Conservation (phyloP, 805 yeast genomes). For the Sugiyamaella mastotermitis region DNA sequence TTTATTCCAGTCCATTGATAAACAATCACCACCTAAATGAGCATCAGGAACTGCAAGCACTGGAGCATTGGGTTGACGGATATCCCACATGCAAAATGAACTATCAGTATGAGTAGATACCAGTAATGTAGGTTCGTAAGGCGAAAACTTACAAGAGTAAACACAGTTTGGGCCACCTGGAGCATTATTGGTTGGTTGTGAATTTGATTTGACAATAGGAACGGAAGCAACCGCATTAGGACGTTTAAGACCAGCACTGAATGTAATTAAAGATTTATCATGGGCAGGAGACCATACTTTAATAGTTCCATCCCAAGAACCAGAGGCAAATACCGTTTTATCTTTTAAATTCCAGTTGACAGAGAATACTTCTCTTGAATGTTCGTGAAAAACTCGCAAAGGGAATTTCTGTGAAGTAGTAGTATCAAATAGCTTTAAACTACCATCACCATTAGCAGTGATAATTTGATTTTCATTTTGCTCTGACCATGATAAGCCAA, state of each 20-base stretch:
- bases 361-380: slow-evolving; percentile 65
- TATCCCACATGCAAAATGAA: slow-evolving; percentile 75
- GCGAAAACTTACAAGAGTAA: slow-evolving; percentile 77
- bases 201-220: slow-evolving; percentile 15
- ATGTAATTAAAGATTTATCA: slow-evolving; percentile 15
- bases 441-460: slow-evolving; percentile 87
- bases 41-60: slow-evolving; percentile 50
- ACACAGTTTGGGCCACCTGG: slow-evolving; percentile 46
- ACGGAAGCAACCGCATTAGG: slow-evolving; percentile 12
- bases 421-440: slow-evolving; percentile 73
- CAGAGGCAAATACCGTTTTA: slow-evolving; percentile 61
- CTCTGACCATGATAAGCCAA: slow-evolving; percentile 88
- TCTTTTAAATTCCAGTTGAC: slow-evolving; percentile 69
- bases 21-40: slow-evolving; percentile 74
- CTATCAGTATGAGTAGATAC: slow-evolving; percentile 72
- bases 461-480: slow-evolving; percentile 78
- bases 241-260: slow-evolving; percentile 18
- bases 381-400: slow-evolving; percentile 47
- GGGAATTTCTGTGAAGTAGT: slow-evolving; percentile 31
- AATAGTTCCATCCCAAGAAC: slow-evolving; percentile 90
- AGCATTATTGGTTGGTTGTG: slow-evolving; percentile 22
- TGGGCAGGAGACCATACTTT: slow-evolving; percentile 38
- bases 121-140: slow-evolving; percentile 69
- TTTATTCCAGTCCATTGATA: slow-evolving; percentile 86
- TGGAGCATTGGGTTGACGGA: slow-evolving; percentile 36